phyloP scores from a whole-genome alignment of 2,329 filamentous ascomycete species.

The Reticulascus tulasneorum region DNA sequence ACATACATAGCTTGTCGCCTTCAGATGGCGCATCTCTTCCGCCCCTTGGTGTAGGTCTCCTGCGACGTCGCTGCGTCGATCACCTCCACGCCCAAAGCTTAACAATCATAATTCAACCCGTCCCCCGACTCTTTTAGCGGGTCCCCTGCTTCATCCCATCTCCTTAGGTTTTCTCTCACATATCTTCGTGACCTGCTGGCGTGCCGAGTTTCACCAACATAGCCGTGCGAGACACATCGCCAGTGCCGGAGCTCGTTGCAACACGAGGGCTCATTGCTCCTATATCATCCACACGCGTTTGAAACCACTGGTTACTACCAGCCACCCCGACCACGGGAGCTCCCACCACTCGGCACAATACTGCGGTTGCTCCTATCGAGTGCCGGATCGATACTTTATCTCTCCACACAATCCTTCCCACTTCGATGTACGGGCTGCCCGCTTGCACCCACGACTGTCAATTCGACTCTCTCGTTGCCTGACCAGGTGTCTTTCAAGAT shows the following conservation, averaged over 20 bases:
- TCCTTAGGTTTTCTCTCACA: not conserved
- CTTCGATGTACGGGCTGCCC: constrained; percentile 2
- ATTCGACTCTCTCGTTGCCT: constrained; percentile 3
- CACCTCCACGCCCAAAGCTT: constrained; percentile 11
- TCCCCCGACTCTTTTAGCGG: not conserved
- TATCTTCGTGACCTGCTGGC: constrained; percentile 8
- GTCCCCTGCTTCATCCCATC: not conserved
- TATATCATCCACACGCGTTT: not conserved
- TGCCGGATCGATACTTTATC: not conserved
- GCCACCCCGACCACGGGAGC: not conserved
- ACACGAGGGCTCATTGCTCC: not conserved
- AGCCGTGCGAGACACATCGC: not conserved
- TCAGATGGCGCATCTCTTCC: constrained; percentile 7
- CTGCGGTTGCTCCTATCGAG: constrained; percentile 1
- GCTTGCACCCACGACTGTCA: constrained; percentile 3
- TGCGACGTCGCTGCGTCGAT: constrained; percentile 14
- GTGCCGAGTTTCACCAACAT: constrained; percentile 4
- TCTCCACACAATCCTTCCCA: not conserved
- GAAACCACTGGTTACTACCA: not conserved
- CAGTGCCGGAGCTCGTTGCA: not conserved
- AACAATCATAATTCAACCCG: constrained; percentile 1
- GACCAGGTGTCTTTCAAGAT: constrained; percentile 5
- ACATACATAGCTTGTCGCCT: constrained; percentile 6
- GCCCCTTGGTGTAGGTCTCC: not conserved
- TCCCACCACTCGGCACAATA: constrained; percentile 2